Evolutionary conservation across 164 flowering plant genomes (phyloP).

Genomic region (Stephania yunnanensis): DNA sequence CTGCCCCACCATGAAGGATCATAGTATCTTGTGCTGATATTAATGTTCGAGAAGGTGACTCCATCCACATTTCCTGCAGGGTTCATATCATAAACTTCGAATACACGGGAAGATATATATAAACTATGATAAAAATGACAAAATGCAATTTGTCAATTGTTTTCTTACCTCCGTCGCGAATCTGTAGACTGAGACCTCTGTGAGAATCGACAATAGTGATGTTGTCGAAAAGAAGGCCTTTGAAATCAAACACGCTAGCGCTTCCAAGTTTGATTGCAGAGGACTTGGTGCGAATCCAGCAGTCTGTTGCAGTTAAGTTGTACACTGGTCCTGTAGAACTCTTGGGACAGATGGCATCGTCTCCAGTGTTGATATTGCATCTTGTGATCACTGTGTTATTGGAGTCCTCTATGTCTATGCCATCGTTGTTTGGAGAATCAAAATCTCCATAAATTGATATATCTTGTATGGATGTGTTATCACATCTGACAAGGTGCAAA

Average conservation of each 20-base stretch:
- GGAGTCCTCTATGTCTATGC: conserved; percentile 91
- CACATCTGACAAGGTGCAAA: conserved; percentile 71
- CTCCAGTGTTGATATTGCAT: conserved; percentile 79
- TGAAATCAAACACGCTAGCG: conserved; percentile 71
- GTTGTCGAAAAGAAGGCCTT: conserved; percentile 62
- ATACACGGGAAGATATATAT: not conserved
- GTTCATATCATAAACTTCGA: not conserved
- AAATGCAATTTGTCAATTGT: not conserved
- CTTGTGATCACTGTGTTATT: conserved; percentile 78
- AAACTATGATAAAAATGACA: not conserved
- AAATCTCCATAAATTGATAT: conserved; percentile 77
- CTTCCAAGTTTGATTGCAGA: conserved; percentile 96
- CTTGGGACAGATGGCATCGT: conserved; percentile 97
- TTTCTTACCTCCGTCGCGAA: conserved; percentile 90
- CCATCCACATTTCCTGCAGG: conserved; percentile 73
- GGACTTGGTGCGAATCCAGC: conserved; percentile 86
- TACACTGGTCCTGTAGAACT: conserved; percentile 61
- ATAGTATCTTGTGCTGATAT: conserved; percentile 83
- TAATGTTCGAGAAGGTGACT: conserved; percentile 84
- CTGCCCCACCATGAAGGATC: conserved; percentile 99
- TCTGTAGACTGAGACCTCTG: conserved; percentile 91
- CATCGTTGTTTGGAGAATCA: conserved; percentile 89
- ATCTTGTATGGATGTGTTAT: conserved; percentile 54
- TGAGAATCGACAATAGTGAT: conserved; percentile 87
- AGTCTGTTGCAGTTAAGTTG: conserved; percentile 70